phyloP scores from a whole-genome alignment of 2,329 filamentous ascomycete genomes.

The Trichoderma pleuroti region DNA sequence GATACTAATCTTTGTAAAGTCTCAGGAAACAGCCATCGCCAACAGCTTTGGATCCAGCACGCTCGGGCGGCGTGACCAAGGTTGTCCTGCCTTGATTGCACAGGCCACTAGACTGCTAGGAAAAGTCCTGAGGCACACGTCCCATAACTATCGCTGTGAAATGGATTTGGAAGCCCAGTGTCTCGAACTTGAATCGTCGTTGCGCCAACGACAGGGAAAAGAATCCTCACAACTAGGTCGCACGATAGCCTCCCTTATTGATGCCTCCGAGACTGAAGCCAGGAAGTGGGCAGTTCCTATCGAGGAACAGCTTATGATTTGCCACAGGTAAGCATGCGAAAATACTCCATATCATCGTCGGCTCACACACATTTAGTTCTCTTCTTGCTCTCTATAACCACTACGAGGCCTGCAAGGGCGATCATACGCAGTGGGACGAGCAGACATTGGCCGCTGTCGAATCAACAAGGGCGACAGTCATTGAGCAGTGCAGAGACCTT shows the following conservation, averaged over 20 bases:
- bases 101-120: neutral
- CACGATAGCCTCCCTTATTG: neutral
- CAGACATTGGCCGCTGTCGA: neutral
- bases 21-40: neutral
- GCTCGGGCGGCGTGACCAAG: neutral
- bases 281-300: neutral
- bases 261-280: neutral
- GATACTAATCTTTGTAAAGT: neutral
- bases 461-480: neutral
- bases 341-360: accelerated
- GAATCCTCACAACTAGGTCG: neutral
- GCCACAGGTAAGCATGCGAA: neutral
- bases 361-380: neutral
- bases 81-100: neutral
- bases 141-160: neutral
- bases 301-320: neutral
- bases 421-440: neutral
- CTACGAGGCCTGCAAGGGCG: neutral
- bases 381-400: neutral
- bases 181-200: neutral
- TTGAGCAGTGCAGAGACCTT: neutral
- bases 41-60: neutral
- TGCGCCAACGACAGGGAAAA: neutral
- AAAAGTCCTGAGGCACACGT: neutral
- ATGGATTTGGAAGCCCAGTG: neutral